Base-by-base conservation (phyloP, 345 rosid genomes). In the Eucalyptus brandiana region DNA sequence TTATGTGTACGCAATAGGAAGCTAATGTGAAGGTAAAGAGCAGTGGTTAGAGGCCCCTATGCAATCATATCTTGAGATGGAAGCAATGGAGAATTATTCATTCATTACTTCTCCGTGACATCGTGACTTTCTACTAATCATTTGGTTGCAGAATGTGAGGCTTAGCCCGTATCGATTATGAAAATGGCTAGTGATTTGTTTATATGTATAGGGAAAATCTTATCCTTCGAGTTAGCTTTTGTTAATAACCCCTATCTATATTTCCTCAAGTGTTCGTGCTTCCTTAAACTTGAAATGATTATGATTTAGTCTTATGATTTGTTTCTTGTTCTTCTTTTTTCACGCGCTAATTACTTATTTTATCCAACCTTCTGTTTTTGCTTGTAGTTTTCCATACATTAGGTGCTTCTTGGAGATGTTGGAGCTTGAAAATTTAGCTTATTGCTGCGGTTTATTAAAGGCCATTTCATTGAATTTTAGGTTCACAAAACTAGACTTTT, bases 391-490 rank as follows among this genome's bases (percentile, higher is more conserved):
- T 89, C 91, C 87, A 50, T 87, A 90, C 87, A n/a, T n/a, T 93
- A 97, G 99, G 99, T 98, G 91, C 94, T 96, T 86, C 97, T 97
- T 87, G 98, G 98, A 88, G 98, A 97, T 93, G 98, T 96, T 86
- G 99, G 98, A 76, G 98, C 99, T 45, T 98, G 99, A 87, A 97
- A 97, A 91, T 97, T 96, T 24, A 96, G 98, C 91, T 96, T 97
- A 87, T 98, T 97, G 44, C 90, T 97, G 93, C 95, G 97, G 14
- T 97, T 97, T 93, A 97, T 96, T 37, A 92, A 95, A 93, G 98
- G 97, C 30, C 98, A 96, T 91, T 96, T 96, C 91, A 93, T 96
- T 92, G 98, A 97, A 90, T 97, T 96, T 92, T 99, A 96, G 98
- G 96, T 94, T 62, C 17, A 88, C 88, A 34, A 56, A 40, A 51